A percentile compares a stretch with the other conserved stretches of the same genome.
Conservation (phyloP, 176 grass and related monocot genomes). For the Miscanthus lutarioriparius region DNA sequence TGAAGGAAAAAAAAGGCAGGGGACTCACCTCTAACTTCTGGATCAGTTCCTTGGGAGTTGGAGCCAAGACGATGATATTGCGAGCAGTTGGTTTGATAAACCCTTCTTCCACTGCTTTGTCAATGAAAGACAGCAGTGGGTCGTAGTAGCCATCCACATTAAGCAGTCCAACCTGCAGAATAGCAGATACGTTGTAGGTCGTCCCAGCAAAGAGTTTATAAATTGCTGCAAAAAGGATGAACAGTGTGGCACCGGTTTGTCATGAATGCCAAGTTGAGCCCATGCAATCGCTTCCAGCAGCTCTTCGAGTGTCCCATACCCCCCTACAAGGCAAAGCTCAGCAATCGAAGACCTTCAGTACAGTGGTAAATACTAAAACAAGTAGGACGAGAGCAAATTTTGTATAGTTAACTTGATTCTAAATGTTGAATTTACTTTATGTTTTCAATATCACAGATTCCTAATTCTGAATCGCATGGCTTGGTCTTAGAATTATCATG, state of each 20-base stretch:
- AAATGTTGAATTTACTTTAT: not conserved
- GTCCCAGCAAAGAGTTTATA: not conserved
- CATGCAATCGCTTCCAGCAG: slow-evolving; percentile 45
- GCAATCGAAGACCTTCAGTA: not conserved
- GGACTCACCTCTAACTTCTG: slow-evolving; percentile 38
- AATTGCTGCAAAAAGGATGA: not conserved
- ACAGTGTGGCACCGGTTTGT: slow-evolving; percentile 33
- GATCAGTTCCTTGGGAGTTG: slow-evolving; percentile 36
- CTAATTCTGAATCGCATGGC: not conserved
- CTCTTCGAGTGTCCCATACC: slow-evolving; percentile 51
- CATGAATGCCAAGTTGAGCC: slow-evolving; percentile 52
- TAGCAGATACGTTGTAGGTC: not conserved
- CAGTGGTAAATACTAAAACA: not conserved
- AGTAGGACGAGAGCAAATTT: not conserved
- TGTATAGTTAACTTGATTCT: not conserved
- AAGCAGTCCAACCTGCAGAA: slow-evolving; percentile 36
- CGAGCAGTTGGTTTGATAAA: slow-evolving; percentile 44
- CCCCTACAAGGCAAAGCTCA: slow-evolving; percentile 26
- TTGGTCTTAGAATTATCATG: not conserved
- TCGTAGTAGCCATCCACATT: slow-evolving; percentile 53
- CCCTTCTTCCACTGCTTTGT: slow-evolving; percentile 52
- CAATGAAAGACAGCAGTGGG: slow-evolving; percentile 40
- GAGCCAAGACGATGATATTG: slow-evolving; percentile 43
- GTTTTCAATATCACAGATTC: not conserved
- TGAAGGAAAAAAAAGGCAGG: not conserved